phyloP scores from a whole-genome alignment of 2,329 filamentous ascomycete species.

The Ceratocystis papillata region DNA sequence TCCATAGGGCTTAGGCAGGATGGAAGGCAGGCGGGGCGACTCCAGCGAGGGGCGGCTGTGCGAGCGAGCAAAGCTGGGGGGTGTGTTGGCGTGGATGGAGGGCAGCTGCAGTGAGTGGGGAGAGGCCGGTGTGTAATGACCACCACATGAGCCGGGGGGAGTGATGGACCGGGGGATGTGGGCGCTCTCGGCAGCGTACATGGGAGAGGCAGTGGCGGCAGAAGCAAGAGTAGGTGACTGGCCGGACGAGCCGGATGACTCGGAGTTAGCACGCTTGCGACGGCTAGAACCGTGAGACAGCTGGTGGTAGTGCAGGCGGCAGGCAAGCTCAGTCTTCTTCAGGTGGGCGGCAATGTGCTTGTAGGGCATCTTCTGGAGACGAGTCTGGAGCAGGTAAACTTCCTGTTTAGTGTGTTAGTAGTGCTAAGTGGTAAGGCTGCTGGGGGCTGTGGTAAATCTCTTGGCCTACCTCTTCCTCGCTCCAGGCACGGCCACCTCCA shows the following conservation, averaged over 20 bases:
- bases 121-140: slow-evolving; percentile 32
- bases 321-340: slow-evolving; percentile 80
- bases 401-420: slow-evolving; percentile 44
- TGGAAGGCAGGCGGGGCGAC: slow-evolving; percentile 46
- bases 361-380: slow-evolving; percentile 80
- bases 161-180: slow-evolving; percentile 39
- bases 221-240: slow-evolving; percentile 42
- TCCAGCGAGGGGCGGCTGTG: slow-evolving; percentile 27
- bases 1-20: slow-evolving; percentile 54
- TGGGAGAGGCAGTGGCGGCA: slow-evolving; percentile 39
- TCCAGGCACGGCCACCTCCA: slow-evolving; percentile 71
- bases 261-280: slow-evolving; percentile 63
- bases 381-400: slow-evolving; percentile 70
- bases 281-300: slow-evolving; percentile 72
- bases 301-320: slow-evolving; percentile 78
- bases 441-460: background rate
- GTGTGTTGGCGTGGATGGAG: slow-evolving; percentile 35
- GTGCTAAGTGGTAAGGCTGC: background rate
- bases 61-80: slow-evolving; percentile 18
- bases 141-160: slow-evolving; percentile 37
- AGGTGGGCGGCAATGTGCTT: slow-evolving; percentile 78
- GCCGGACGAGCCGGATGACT: slow-evolving; percentile 50
- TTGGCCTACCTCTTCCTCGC: slow-evolving; percentile 63
- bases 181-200: slow-evolving; percentile 34
- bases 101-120: slow-evolving; percentile 41